Conservation (phyloP, 495 filamentous ascomycete species). For the Aspergillus homomorphus region DNA sequence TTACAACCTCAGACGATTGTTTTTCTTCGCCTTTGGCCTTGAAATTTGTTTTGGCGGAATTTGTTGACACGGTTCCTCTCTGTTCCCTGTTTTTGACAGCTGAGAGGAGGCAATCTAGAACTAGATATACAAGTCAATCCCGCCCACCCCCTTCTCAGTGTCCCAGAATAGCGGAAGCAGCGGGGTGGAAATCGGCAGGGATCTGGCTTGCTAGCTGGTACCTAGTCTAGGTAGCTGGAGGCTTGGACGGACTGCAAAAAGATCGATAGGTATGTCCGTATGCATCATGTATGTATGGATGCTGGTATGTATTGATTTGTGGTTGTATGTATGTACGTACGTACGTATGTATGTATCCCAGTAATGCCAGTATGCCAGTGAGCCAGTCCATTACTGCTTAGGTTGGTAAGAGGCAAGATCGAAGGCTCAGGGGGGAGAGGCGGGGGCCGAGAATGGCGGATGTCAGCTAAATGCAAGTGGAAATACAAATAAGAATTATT, state of each 20-base stretch:
- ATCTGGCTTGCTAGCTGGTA: conserved; percentile 16
- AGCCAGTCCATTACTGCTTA: background rate
- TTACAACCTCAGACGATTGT: background rate
- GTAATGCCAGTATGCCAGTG: background rate
- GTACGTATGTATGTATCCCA: background rate
- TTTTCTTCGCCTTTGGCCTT: background rate
- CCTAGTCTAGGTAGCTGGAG: conserved; percentile 5
- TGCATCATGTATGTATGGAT: background rate
- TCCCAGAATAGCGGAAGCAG: conserved; percentile 31
- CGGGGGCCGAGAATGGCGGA: background rate
- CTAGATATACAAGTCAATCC: conserved; percentile 22
- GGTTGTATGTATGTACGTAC: background rate
- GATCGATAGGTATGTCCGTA: background rate
- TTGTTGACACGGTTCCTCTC: background rate
- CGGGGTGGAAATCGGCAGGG: conserved; percentile 23
- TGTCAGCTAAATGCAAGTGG: background rate
- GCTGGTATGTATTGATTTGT: background rate
- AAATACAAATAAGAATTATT: conserved; percentile 5
- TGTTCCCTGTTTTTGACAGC: background rate
- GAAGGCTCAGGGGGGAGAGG: background rate
- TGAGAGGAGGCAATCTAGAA: conserved; percentile 24
- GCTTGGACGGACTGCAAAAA: conserved; percentile 2
- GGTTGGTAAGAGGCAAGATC: background rate
- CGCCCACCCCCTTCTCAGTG: conserved; percentile 16
- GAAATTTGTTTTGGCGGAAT: background rate